phyloP scores from a whole-genome alignment of 2,329 filamentous ascomycete genomes.

The Nigrograna mackinnonii region DNA sequence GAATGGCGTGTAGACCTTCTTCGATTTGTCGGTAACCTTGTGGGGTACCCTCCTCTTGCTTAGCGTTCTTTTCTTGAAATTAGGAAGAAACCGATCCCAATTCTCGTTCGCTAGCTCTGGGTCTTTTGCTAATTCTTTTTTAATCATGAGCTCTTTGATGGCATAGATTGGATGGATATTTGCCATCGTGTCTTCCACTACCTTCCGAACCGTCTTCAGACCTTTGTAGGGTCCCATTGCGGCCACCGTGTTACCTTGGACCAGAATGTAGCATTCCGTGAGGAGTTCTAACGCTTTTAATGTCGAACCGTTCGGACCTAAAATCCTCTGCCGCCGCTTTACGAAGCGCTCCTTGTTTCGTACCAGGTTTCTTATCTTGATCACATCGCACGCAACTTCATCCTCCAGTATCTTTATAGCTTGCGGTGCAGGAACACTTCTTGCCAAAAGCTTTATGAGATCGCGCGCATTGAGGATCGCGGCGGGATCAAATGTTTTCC shows the following conservation, averaged over 20 bases:
- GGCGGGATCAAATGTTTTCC: constrained; percentile 89
- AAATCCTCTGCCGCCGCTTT: constrained; percentile 88
- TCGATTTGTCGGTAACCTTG: constrained; percentile 89
- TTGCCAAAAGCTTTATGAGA: constrained; percentile 87
- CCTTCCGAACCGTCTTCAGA: constrained; percentile 85
- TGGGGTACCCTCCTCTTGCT: constrained; percentile 80
- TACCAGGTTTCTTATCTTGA: constrained; percentile 91
- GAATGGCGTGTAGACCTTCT: constrained; percentile 97
- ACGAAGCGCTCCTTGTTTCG: constrained; percentile 95
- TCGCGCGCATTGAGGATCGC: constrained; percentile 93
- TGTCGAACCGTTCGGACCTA: constrained; percentile 89
- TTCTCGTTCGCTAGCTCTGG: constrained; percentile 83
- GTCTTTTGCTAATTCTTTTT: constrained; percentile 87
- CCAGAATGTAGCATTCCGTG: constrained; percentile 84
- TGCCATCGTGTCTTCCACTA: constrained; percentile 90
- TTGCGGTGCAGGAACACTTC: constrained; percentile 84
- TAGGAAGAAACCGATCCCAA: constrained; percentile 94
- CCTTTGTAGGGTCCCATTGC: constrained; percentile 93
- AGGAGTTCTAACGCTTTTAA: constrained; percentile 92
- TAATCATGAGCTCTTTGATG: constrained; percentile 96
- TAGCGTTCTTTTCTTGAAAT: constrained; percentile 93
- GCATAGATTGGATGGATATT: constrained; percentile 91
- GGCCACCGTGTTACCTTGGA: constrained; percentile 94
- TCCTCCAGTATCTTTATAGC: constrained; percentile 95
- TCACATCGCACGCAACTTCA: constrained; percentile 87